These are phyloP conservation scores for Nicotiana benthamiana DNA, from an alignment of 257 asterid genomes.

Conservation along the genomic window DNA sequence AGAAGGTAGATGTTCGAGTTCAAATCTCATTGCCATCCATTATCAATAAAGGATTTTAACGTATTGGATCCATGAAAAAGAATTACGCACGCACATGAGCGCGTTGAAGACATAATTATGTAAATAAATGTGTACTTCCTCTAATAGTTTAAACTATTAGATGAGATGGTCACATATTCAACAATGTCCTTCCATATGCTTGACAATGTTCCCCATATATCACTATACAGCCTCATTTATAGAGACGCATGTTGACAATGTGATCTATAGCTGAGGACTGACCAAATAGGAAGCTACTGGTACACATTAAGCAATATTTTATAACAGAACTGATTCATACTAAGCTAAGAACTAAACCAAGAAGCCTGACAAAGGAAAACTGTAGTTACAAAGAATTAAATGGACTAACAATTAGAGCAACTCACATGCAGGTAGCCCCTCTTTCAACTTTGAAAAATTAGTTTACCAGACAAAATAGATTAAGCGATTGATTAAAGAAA, in stretches of 20 bases:
- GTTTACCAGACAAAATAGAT: background rate
- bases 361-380: background rate
- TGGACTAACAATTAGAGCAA: background rate
- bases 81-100: background rate
- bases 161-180: background rate
- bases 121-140: background rate
- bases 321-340: background rate
- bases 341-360: background rate
- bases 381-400: background rate
- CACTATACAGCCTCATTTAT: background rate
- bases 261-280: background rate
- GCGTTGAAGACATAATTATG: background rate
- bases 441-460: background rate
- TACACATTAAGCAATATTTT: constrained; percentile 1
- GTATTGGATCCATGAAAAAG: background rate
- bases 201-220: background rate
- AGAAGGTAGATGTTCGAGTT: background rate
- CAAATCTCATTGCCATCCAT: background rate
- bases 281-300: background rate
- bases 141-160: background rate
- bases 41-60: background rate
- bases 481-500: background rate
- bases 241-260: background rate
- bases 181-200: constrained; percentile 1
- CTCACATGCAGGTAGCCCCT: background rate